phyloP scores from a whole-genome alignment of 1,284 basidiomycete genomes.

The Chalciporus sp. region DNA sequence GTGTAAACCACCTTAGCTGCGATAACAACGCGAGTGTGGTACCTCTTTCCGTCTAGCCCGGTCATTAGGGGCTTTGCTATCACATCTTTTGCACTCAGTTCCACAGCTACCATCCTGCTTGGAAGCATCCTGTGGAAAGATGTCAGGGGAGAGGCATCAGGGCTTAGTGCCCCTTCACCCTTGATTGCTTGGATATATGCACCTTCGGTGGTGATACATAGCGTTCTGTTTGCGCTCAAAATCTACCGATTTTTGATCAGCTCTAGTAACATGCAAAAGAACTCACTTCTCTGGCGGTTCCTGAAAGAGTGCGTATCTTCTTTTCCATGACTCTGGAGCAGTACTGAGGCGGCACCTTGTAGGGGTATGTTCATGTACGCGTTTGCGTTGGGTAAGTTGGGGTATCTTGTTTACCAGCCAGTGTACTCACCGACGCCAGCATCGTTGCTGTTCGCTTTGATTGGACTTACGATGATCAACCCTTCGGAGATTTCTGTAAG shows the following conservation, averaged over 20 bases:
- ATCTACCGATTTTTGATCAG: slow-evolving; percentile 27
- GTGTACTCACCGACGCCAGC: slow-evolving; percentile 9
- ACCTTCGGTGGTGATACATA: slow-evolving; percentile 22
- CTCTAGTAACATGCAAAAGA: slow-evolving; percentile 12
- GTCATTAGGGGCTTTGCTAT: slow-evolving; percentile 14
- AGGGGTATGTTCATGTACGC: slow-evolving; percentile 28
- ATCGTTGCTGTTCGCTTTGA: slow-evolving; percentile 20
- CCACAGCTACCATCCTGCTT: slow-evolving; percentile 1
- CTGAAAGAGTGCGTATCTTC: slow-evolving; percentile 18
- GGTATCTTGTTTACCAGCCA: background rate
- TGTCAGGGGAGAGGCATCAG: background rate
- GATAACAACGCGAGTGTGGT: slow-evolving; percentile 27
- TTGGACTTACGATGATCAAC: slow-evolving; percentile 10
- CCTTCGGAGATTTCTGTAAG: slow-evolving; percentile 13
- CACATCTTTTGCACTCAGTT: background rate
- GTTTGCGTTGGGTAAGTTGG: slow-evolving; percentile 13
- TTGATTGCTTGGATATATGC: slow-evolving; percentile 15
- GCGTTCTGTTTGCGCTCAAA: slow-evolving; percentile 21
- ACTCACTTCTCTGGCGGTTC: slow-evolving; percentile 19
- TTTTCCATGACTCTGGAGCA: background rate
- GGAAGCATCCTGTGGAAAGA: background rate
- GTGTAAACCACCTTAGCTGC: slow-evolving; percentile 2
- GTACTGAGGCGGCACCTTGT: background rate
- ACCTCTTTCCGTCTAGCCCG: slow-evolving; percentile 17
- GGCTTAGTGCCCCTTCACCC: background rate